phyloP scores from a whole-genome alignment of 2,329 filamentous ascomycete genomes.

The Penicillium sp. region DNA sequence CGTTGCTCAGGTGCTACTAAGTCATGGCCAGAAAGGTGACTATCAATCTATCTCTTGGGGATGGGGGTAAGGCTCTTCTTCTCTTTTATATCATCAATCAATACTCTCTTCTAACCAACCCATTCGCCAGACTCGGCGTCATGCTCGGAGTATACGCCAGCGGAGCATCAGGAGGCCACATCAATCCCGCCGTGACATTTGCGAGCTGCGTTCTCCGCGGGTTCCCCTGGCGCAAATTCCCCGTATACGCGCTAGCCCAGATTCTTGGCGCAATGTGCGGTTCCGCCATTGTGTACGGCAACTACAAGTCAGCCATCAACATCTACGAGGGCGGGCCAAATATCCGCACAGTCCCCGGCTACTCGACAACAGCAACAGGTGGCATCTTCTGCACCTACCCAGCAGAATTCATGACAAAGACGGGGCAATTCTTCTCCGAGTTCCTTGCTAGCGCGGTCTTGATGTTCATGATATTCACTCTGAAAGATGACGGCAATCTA shows the following conservation, averaged over 20 bases:
- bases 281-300: constrained; percentile 59
- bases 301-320: constrained; percentile 65
- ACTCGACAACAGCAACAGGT: constrained; percentile 59
- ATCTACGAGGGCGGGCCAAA: constrained; percentile 57
- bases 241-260: constrained; percentile 65
- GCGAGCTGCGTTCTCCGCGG: constrained; percentile 67
- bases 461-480: constrained; percentile 69
- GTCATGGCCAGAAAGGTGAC: constrained; percentile 43
- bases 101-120: not conserved
- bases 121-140: constrained; percentile 54
- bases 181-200: constrained; percentile 70
- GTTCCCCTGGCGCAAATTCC: constrained; percentile 67
- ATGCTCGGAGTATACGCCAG: constrained; percentile 65
- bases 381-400: constrained; percentile 74
- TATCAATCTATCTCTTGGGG: constrained; percentile 56
- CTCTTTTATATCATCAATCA: not conserved
- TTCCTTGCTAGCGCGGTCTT: constrained; percentile 66
- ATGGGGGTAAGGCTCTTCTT: constrained; percentile 41
- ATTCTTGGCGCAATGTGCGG: constrained; percentile 65
- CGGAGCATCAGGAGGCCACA: constrained; percentile 62
- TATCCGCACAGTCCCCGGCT: constrained; percentile 61
- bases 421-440: constrained; percentile 69
- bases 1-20: constrained; percentile 67
- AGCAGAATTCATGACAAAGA: constrained; percentile 58
- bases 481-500: constrained; percentile 51